These are phyloP conservation scores for Colletotrichum plurivorum DNA, from an alignment of 2,329 filamentous ascomycete genomes.

Conservation along the genomic window DNA sequence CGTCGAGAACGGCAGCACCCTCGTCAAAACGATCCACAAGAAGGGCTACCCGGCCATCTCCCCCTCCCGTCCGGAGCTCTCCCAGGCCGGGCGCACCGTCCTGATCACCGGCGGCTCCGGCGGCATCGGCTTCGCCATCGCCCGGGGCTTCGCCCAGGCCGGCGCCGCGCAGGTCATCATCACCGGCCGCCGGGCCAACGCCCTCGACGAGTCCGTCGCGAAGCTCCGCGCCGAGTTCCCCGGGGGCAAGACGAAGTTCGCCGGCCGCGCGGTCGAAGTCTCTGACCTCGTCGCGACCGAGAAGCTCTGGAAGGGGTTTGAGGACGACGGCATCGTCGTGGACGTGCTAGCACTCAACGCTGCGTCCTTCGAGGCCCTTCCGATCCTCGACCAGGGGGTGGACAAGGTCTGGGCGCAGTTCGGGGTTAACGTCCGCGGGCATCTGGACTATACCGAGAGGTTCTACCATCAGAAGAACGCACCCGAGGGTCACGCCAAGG, in stretches of 20 bases:
- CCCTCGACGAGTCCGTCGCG: slow-evolving; percentile 43
- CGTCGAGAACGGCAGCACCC: too few species aligned
- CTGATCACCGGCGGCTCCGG: slow-evolving; percentile 77
- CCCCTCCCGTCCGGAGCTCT: slow-evolving; percentile 53
- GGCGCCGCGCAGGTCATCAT: slow-evolving; percentile 55
- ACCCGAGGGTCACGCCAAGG: slow-evolving; percentile 40
- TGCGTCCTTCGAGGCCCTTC: too few species aligned
- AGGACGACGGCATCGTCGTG: slow-evolving; percentile 30
- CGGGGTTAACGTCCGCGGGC: too few species aligned
- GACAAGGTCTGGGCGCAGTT: too few species aligned
- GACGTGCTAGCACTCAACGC: too few species aligned
- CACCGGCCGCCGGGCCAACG: slow-evolving; percentile 51
- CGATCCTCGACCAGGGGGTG: too few species aligned
- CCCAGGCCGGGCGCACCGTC: slow-evolving; percentile 64
- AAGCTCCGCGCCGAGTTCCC: too few species aligned
- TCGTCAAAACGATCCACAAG: slow-evolving; percentile 48
- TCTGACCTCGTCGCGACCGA: too few species aligned
- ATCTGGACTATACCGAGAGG: slow-evolving; percentile 24
- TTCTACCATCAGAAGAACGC: slow-evolving; percentile 53
- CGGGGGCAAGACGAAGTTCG: too few species aligned
- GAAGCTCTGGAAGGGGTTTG: not conserved
- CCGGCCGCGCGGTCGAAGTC: too few species aligned
- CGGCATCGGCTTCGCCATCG: slow-evolving; percentile 76
- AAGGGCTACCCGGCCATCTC: slow-evolving; percentile 55
- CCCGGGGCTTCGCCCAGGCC: slow-evolving; percentile 66